These are phyloP conservation scores for Aspergillus ostianus DNA, from an alignment of 495 filamentous ascomycete genomes.

Conservation along the genomic window DNA sequence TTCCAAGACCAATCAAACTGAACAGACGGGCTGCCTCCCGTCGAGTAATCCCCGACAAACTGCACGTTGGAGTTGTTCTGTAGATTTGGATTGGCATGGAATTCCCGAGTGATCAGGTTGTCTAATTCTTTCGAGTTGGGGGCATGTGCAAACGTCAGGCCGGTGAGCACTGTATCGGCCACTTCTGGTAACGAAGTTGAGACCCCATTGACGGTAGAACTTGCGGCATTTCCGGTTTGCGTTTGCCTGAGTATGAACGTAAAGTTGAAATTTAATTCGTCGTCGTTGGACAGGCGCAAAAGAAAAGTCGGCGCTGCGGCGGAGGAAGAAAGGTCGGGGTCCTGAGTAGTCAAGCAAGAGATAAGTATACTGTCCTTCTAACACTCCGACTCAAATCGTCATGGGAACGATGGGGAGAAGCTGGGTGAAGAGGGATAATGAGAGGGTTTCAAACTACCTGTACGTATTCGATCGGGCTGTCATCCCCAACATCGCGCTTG, in stretches of 20 bases:
- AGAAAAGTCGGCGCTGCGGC: constrained; percentile 69
- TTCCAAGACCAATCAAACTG: constrained; percentile 95
- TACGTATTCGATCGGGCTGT: constrained; percentile 79
- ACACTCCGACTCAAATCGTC: neutral
- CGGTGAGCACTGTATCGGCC: constrained; percentile 75
- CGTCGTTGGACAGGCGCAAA: constrained; percentile 82
- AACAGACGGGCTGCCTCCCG: constrained; percentile 74
- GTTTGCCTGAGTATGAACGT: constrained; percentile 81
- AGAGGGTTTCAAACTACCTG: constrained; percentile 56
- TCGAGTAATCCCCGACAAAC: constrained; percentile 83
- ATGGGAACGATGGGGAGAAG: constrained; percentile 73
- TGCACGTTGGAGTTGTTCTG: constrained; percentile 97
- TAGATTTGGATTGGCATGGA: constrained; percentile 94
- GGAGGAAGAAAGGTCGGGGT: constrained; percentile 65
- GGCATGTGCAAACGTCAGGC: constrained; percentile 88
- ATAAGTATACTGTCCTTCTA: neutral
- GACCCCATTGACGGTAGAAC: constrained; percentile 49
- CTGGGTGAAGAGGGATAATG: neutral
- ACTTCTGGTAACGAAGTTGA: constrained; percentile 46
- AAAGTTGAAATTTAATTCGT: constrained; percentile 89
- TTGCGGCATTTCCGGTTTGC: constrained; percentile 41
- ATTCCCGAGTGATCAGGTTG: constrained; percentile 89
- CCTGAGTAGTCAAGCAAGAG: constrained; percentile 46
- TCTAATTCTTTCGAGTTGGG: constrained; percentile 84
- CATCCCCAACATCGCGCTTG: constrained; percentile 71